Percentiles rank a stretch among this genome's conserved stretches.
Conservation (phyloP, 495 filamentous ascomycete species). For the Bryoglossum gracile region DNA sequence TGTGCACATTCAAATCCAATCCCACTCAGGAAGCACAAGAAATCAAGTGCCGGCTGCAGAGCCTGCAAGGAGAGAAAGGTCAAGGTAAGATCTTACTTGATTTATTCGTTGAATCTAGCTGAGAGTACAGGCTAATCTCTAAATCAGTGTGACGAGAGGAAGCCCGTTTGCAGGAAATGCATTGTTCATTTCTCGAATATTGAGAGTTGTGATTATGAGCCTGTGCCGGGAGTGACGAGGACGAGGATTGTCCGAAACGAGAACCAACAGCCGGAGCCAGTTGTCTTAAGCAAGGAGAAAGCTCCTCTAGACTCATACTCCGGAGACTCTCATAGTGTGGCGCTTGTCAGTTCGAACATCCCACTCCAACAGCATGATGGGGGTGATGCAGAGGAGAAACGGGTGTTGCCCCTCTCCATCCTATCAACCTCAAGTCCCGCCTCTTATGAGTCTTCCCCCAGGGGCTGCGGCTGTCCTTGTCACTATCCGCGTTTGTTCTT, state of each 20-base stretch:
- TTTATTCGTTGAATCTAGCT: neutral
- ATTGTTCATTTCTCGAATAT: constrained; percentile 16
- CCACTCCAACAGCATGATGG: neutral
- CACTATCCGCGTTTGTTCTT: constrained; percentile 1
- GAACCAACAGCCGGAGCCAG: neutral
- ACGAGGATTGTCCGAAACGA: neutral
- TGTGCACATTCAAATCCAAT: constrained; percentile 12
- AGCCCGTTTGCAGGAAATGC: constrained; percentile 16
- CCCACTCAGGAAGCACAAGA: constrained; percentile 9
- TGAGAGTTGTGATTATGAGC: constrained; percentile 10
- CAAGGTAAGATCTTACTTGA: constrained; percentile 7
- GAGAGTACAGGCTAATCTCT: neutral
- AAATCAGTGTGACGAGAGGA: constrained; percentile 16
- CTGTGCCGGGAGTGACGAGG: neutral
- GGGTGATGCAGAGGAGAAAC: neutral
- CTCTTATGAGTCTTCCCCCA: neutral
- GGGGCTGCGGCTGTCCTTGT: constrained; percentile 5
- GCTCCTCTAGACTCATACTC: neutral
- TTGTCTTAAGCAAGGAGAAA: neutral
- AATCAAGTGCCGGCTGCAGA: constrained; percentile 10
- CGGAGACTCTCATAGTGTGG: neutral
- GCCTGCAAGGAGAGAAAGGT: constrained; percentile 17
- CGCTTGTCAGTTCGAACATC: neutral
- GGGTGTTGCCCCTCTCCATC: neutral
- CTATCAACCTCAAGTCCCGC: neutral